phyloP scores from a whole-genome alignment of 1,284 basidiomycete species.

The Rhodotorula sp. region DNA sequence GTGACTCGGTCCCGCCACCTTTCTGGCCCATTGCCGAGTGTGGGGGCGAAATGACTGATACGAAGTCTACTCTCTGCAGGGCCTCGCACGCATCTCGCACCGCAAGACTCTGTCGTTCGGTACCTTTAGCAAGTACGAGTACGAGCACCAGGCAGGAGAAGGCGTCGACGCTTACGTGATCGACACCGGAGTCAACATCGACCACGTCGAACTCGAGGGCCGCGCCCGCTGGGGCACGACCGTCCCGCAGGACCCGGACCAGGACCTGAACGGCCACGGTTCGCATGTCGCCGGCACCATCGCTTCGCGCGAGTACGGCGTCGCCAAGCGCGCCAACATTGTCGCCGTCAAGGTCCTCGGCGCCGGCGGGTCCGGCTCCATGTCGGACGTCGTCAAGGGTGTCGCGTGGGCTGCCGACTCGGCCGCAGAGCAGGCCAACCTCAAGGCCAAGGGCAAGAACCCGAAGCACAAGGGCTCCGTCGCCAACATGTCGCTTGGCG shows the following conservation, averaged over 20 bases:
- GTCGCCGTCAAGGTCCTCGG: slow-evolving; percentile 98
- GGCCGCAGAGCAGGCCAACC: slow-evolving; percentile 59
- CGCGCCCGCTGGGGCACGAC: slow-evolving; percentile 81
- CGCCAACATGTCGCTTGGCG: slow-evolving; percentile 96
- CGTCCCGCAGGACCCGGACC: slow-evolving; percentile 73
- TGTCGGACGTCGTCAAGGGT: slow-evolving; percentile 89
- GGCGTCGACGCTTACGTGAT: slow-evolving; percentile 81
- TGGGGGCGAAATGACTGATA: background rate
- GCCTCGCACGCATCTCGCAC: slow-evolving; percentile 93
- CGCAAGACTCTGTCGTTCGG: slow-evolving; percentile 70
- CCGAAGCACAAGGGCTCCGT: slow-evolving; percentile 84
- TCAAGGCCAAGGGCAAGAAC: slow-evolving; percentile 67
- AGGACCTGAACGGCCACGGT: slow-evolving; percentile 65
- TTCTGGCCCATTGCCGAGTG: background rate
- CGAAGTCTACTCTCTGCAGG: slow-evolving; percentile 55
- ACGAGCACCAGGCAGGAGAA: slow-evolving; percentile 71
- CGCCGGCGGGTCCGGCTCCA: slow-evolving; percentile 86
- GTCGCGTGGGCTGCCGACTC: slow-evolving; percentile 75
- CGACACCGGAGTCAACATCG: slow-evolving; percentile 75
- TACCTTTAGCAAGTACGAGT: slow-evolving; percentile 85
- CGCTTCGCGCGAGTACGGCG: slow-evolving; percentile 77
- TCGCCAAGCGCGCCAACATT: slow-evolving; percentile 88
- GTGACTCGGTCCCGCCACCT: background rate
- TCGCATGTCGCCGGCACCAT: slow-evolving; percentile 71
- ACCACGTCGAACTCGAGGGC: slow-evolving; percentile 83